Percentiles rank a stretch among this genome's conserved stretches.
phyloP scores from a whole-genome alignment of 192 early-diverging fungal genomes.

The Endogone sp. region DNA sequence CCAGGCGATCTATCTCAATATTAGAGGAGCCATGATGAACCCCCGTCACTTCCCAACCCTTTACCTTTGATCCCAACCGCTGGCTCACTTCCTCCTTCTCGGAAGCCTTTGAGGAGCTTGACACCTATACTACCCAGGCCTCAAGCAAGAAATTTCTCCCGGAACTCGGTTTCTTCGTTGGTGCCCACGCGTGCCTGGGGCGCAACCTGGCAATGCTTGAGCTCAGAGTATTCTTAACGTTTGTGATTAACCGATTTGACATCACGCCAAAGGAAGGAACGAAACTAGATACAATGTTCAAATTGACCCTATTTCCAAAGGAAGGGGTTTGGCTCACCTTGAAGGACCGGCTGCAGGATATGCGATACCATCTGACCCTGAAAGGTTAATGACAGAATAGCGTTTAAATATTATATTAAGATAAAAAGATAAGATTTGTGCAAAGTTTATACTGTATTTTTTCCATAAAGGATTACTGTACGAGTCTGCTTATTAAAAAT shows the following conservation, averaged over 20 bases:
- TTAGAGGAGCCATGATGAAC: conserved; percentile 31
- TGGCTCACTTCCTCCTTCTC: conserved; percentile 14
- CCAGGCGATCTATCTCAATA: conserved; percentile 27
- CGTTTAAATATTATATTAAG: too few relatives aligned
- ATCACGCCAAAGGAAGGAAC: not conserved
- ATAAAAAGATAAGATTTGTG: too few relatives aligned
- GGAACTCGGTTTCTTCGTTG: conserved; percentile 38
- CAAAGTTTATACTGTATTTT: too few relatives aligned
- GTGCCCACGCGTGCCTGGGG: conserved; percentile 46
- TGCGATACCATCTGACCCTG: too few relatives aligned
- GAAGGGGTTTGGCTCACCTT: too few relatives aligned
- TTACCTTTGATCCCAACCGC: conserved; percentile 22
- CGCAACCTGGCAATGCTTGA: conserved; percentile 44
- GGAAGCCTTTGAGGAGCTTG: not conserved
- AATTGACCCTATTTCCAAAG: too few relatives aligned
- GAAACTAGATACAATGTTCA: not conserved
- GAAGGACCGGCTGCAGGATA: too few relatives aligned
- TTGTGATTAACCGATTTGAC: conserved; percentile 32
- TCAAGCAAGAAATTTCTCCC: not conserved
- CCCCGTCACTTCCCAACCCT: conserved; percentile 24
- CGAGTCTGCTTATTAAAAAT: too few relatives aligned
- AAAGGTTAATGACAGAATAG: too few relatives aligned
- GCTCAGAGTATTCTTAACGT: conserved; percentile 39
- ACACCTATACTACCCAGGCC: not conserved
- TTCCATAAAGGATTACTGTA: too few relatives aligned